Conservation (phyloP, 2,329 filamentous ascomycete species). For the Chaetomiaceae sp. region DNA sequence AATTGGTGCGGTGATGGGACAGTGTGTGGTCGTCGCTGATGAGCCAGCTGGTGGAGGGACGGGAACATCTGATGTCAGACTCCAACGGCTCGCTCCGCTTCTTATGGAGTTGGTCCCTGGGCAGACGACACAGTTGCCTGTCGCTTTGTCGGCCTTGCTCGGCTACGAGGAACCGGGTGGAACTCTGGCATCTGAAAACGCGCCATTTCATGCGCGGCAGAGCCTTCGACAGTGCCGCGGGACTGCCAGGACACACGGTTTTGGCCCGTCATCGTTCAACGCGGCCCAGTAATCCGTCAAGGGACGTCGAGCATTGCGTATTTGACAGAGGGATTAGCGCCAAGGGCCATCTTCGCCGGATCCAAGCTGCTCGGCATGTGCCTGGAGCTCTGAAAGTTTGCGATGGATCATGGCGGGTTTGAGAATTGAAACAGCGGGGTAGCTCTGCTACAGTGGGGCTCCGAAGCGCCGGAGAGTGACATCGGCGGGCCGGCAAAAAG, state of each 20-base stretch:
- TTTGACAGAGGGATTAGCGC: no score
- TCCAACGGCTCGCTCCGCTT: conserved; percentile 4
- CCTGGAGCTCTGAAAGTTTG: not conserved
- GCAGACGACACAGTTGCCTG: not conserved
- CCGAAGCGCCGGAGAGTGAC: not conserved
- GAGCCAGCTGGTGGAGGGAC: not conserved
- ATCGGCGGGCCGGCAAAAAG: not conserved
- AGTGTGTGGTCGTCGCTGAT: not conserved
- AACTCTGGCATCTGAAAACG: conserved; percentile 8
- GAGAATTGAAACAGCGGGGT: not conserved
- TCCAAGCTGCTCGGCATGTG: conserved; percentile 6
- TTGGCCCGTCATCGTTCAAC: not conserved
- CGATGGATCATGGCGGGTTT: conserved; percentile 6
- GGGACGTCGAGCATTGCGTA: no score
- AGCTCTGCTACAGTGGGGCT: not conserved
- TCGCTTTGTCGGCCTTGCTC: conserved; percentile 13
- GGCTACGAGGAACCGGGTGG: conserved; percentile 10
- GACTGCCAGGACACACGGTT: not conserved
- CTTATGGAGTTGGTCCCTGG: not conserved
- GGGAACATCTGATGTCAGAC: not conserved
- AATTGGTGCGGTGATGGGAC: not conserved
- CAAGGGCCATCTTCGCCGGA: no score
- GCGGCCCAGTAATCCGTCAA: not conserved
- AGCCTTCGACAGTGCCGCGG: not conserved
- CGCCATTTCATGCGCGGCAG: not conserved